A percentile compares a stretch with the other conserved stretches of the same genome.
Evolutionary conservation across 306 rosid species (phyloP).

Genomic region (Citrullus amarus): DNA sequence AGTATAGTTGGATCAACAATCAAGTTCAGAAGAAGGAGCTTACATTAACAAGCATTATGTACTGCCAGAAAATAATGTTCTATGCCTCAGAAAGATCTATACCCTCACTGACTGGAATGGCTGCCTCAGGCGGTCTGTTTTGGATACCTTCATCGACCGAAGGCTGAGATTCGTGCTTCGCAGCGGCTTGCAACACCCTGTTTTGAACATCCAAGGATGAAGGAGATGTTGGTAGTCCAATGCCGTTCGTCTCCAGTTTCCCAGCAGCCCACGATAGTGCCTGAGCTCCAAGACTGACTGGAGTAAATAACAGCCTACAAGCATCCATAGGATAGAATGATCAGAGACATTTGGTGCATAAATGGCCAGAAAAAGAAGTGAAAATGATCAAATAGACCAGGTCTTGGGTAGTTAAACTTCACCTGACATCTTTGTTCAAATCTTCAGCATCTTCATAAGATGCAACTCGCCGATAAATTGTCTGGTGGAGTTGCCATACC

Average conservation of each 20-base stretch:
- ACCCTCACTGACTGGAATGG: conserved; percentile 37
- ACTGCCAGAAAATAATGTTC: neutral
- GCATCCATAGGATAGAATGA: conserved; percentile 8
- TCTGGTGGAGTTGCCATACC: conserved; percentile 31
- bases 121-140: conserved; percentile 35
- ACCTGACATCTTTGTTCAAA: conserved; percentile 64
- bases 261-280: conserved; percentile 90
- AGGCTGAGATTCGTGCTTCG: conserved; percentile 91
- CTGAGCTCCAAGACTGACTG: conserved; percentile 55
- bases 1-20: neutral
- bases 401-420: conserved; percentile 10
- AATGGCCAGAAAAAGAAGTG: neutral
- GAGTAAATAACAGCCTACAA: conserved; percentile 57
- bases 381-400: conserved; percentile 9
- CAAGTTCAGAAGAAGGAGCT: neutral
- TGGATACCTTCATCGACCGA: conserved; percentile 47
- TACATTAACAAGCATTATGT: neutral
- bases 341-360: neutral
- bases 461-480: conserved; percentile 45
- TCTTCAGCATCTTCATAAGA: conserved; percentile 58
- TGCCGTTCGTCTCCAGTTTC: conserved; percentile 60
- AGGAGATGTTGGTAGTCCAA: conserved; percentile 86
- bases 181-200: conserved; percentile 93
- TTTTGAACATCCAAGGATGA: conserved; percentile 84
- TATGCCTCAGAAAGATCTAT: conserved; percentile 44